Evolutionary conservation across 257 asterid species (phyloP), one percentile per base, ranked within the genome.

Genomic region (Nicotiana tabacum): DNA sequence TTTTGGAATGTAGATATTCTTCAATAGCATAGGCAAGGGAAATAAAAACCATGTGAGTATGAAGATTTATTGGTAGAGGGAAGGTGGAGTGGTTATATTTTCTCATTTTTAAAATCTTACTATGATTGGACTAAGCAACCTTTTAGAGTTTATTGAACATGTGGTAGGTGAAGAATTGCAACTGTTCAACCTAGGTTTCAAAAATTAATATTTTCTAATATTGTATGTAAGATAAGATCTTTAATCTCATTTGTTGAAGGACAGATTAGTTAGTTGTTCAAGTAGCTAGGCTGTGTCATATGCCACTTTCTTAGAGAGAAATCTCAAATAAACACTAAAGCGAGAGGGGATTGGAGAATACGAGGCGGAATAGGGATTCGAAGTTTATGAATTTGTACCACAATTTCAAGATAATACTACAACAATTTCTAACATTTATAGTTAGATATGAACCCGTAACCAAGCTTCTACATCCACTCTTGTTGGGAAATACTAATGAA

Each of bases 51-150:
- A 69, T 37, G n/a, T 39, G 33, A 5, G 78, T n/a, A 10, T 10
- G 1, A 46, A 74, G 15, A 74, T 6, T 39, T 74, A 21, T 74
- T 74, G 80, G 43, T 27, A 46, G 0, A 27, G 11, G 7, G 39
- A 74, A 12, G 80, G 27, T 74, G 51, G 27, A 72, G 39, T 72
- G 24, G 79, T 48, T 72, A 6, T 72, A 46, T 12, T 4, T 24
- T 58, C 3, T 46, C 27, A 13, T 24, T 24, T 43, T 72, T 72
- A 72, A 1, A 24, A 72, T 24, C 37, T 48, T n/a, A 72, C 24
- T 72, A 24, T 46, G 30, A 48, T 74, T 74, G 48, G 62, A 74
- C 16, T 48, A 48, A 74, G 62, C 80, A 74, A 74, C 80, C 39
- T 27, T 48, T 18, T 39, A 43, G 2, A 72, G n/a, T 70, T 21